Evolutionary conservation across 2,329 filamentous ascomycete genomes (phyloP), one percentile per base, ranked within the genome.

Genomic region (Diplocarpon rosae): DNA sequence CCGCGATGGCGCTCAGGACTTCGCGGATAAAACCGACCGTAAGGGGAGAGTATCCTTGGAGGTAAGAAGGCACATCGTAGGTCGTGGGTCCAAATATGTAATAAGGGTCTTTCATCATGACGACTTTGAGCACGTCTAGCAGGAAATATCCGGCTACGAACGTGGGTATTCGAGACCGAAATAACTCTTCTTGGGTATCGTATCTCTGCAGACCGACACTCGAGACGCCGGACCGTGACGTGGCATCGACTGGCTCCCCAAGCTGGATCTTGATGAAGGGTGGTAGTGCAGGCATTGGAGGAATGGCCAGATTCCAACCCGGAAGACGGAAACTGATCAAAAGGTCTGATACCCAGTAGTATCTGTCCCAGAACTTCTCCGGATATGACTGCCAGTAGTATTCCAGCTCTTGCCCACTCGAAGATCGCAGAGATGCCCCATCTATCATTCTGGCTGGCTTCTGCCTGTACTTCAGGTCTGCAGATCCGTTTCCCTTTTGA

Each of bases 41-140:
- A 39, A 67, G 50, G 0, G 65, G 61, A 6, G 71, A 69, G 2
- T 74, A 54, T 57, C 47, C 9, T 58, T 58, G 24, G 46, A 73
- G 58, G 62, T 72, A 54, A 58, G 66, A 42, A 47, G 79, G 63
- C 47, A 67, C 49, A 51, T 69, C 52, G 56, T 62, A 56, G 46
- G 62, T 57, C 43, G 67, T 64, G 1, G 69, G 65, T 1, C 76
- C 72, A 17, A 75, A 59, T 46, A 78, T 57, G 63, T 89, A 94
- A 66, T 90, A 94, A 0, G 83, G 80, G 56, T 96, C 90, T 42
- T 76, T 73, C 53, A 81, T 78, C 67, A 86, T 80, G 49, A 78
- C 50, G 1, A 79, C 71, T 56, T 83, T 84, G 42, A 85, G 62
- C 6, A 78, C 46, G 62, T 95, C 90, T 8, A 95, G 66, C 7